Percentiles rank a stretch among this genome's conserved stretches.
Conservation (phyloP, 257 asterid genomes). For the Plantago major region DNA sequence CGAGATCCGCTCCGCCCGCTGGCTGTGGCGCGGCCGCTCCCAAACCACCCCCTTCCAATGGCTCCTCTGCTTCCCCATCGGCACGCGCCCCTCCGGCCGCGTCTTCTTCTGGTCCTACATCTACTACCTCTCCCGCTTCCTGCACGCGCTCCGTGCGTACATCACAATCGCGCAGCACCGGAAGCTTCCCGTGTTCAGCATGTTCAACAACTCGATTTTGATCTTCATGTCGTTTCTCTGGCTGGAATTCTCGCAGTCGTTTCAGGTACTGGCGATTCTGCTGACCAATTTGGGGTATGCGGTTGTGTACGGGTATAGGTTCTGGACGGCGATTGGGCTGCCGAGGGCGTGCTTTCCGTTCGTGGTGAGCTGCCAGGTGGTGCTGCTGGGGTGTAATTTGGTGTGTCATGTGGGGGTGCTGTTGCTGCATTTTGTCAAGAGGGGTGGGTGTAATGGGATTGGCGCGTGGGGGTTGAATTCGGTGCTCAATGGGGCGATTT, state of each 20-base stretch:
- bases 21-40: conserved; percentile 66
- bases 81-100: conserved; percentile 89
- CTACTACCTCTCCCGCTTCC: conserved; percentile 74
- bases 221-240: conserved; percentile 71
- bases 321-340: conserved; percentile 85
- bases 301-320: conserved; percentile 81
- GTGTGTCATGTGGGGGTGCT: conserved; percentile 73
- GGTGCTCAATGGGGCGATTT: conserved; percentile 61
- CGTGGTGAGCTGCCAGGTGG: conserved; percentile 65
- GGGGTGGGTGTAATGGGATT: conserved; percentile 83
- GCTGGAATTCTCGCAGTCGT: conserved; percentile 92
- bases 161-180: conserved; percentile 43
- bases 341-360: conserved; percentile 71
- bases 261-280: conserved; percentile 69
- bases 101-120: conserved; percentile 92
- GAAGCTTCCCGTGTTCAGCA: conserved; percentile 42
- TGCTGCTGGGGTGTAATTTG: conserved; percentile 56
- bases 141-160: conserved; percentile 57
- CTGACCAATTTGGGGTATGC: conserved; percentile 49
- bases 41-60: conserved; percentile 68
- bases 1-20: conserved; percentile 80
- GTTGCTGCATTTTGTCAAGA: conserved; percentile 48
- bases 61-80: conserved; percentile 80
- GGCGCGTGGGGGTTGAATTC: conserved; percentile 89
- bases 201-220: conserved; percentile 54